Base-by-base conservation (phyloP, 164 flowering plant genomes). In the Dillenia suffruticosa region DNA sequence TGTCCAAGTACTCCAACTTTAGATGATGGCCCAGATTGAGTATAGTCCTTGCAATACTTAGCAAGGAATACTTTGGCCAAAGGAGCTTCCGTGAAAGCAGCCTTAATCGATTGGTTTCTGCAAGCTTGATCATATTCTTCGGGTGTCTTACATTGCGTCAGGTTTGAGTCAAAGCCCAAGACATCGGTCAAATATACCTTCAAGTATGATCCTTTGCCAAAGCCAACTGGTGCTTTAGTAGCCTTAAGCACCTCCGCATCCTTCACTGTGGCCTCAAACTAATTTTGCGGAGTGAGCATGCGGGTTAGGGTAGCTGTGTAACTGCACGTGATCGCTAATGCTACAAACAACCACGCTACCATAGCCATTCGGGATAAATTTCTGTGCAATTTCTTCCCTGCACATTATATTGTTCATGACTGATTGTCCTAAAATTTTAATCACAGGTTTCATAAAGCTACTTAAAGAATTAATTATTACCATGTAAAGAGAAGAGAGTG, bases 1-100 rank as follows among this genome's bases (percentile, higher is more conserved):
- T 62, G 73, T 56, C 75, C 80, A 63, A 68, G 71, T 26, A 77
- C 80, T 49, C 80, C 80, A 48, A 70, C 62, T 59, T 63, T 65
- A 16, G 24, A 73, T n/a, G 62, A 65, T 16, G 70, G 70, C 12
- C 71, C 80, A 9, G 63, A 57, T 6, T 40, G 40, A 12, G 17
- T 51, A 49, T 67, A 73, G 16, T 62, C 64, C 32, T 53, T 68
- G 68, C 80, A 76, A 45, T 70, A 59, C 26, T 52, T 65, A 54
- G 72, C 73, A 8, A 70, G 54, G 51, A 74, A 63, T 10, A 74
- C 10, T 51, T 70, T 74, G 32, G 71, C 71, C 5, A 53, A 49
- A 22, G 74, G 64, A 9, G n/a, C 45, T 53, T 70, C 69, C 24
- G 70, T 54, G 54, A 73, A 76, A 8, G 66, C 75, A 40, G 74